Base-by-base conservation (phyloP, 257 asterid species). In the Petunia secreta region DNA sequence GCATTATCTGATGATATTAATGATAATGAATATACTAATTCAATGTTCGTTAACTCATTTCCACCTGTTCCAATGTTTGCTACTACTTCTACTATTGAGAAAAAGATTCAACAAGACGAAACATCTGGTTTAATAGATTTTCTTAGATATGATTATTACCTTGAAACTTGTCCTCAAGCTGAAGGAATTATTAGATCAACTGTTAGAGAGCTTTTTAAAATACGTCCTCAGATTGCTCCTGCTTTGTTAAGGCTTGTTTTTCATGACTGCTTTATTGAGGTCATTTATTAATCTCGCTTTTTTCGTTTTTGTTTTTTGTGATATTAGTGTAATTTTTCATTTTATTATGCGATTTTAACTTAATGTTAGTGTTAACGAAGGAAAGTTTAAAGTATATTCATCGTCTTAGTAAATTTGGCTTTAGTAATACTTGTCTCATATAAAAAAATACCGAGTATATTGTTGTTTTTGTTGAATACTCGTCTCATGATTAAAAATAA, bases 231-330 rank as follows among this genome's bases (percentile, higher is more conserved):
- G 16, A 75, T 89, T 50, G 91, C 90, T 4, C 97, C 97, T 76
- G 91, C 90, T 34, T 68, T 93, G 43, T 37, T 90, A 82, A 79
- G 95, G 68, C 91, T 92, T 2, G 84, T 83, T 64, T 93, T 93
- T 78, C 97, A 93, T 13, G 96, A 92, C 78, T 91, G 94, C 84
- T 91, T 89, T 65, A 87, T 91, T 38, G 79, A 82, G 95, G 97
- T 91, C 7, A 83, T 4, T 77, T 78, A 66, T 25, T 25, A 25
- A 25, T 25, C 25, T 25, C 25, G n/a, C n/a, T n/a, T n/a, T n/a
- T n/a, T n/a, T n/a, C n/a, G n/a, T n/a, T n/a, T 75, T 25, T 39
- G 41, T 79, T 2, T 77, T 50, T 48, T 37, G 1, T 3, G 8
- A 50, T 6, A 14, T 37, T 25, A 6, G 10, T 25, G 11, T 25